These are phyloP conservation scores for Thelonectria discophora DNA, from an alignment of 2,329 filamentous ascomycete species.

Conservation along the genomic window DNA sequence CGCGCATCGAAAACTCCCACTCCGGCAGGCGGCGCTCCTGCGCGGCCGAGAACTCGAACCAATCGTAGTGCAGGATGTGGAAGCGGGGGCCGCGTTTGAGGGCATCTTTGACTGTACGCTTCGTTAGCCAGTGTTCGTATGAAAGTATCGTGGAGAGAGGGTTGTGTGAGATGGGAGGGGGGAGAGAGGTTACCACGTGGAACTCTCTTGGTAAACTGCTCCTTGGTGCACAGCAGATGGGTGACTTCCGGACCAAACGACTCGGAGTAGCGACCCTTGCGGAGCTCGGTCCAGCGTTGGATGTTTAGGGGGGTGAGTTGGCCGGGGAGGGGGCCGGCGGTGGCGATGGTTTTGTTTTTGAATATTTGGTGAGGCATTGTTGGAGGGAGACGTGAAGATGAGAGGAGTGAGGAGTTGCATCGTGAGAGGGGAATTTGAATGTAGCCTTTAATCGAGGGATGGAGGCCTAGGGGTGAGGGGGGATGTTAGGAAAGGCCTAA, in stretches of 20 bases:
- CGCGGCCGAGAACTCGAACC: conserved; percentile 59
- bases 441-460: background rate
- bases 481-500: background rate
- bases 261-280: conserved; percentile 66
- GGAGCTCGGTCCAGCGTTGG: conserved; percentile 69
- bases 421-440: background rate
- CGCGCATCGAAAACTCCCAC: conserved; percentile 54
- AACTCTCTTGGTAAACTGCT: conserved; percentile 63
- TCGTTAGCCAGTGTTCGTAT: conserved; percentile 8
- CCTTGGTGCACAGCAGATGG: conserved; percentile 74
- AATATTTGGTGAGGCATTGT: conserved; percentile 57
- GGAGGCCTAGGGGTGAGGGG: background rate
- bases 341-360: conserved; percentile 61
- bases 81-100: conserved; percentile 47
- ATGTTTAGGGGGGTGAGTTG: conserved; percentile 64
- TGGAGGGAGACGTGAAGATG: background rate
- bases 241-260: conserved; percentile 67
- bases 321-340: conserved; percentile 65
- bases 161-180: background rate
- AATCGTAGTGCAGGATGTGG: conserved; percentile 59
- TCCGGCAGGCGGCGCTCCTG: conserved; percentile 45
- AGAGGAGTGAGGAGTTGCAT: background rate
- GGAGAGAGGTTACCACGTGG: conserved; percentile 46
- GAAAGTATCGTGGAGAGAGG: background rate
- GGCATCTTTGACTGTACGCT: conserved; percentile 48